Base-by-base conservation (phyloP, 148 eudicot species). In the Silene latifolia region DNA sequence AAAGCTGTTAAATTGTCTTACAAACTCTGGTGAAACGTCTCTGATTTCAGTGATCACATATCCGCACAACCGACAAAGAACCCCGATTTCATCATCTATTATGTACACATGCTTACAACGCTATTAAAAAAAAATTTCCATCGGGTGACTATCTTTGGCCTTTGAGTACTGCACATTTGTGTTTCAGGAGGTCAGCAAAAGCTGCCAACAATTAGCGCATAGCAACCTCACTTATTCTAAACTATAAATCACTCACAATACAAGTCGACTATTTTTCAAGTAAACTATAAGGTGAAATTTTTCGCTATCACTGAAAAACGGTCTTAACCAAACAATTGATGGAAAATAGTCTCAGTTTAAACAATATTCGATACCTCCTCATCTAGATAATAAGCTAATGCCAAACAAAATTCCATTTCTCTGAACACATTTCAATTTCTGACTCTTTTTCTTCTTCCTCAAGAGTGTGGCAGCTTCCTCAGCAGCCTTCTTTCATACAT, bases 21-120 rank as follows among this genome's bases (percentile, higher is more conserved):
- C 99, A 78, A 96, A 96, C 75, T 84, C 80, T 2, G 97, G 94
- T 1, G 88, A 77, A 79, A 96, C 88, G 63, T 92, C 90, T 84
- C 82, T 90, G 72, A 96, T 92, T 81, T 92, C 97, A 25, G 94
- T 90, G 87, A 81, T 77, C 59, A 96, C 90, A 78, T 76, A 81
- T 78, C 98, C 94, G 73, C 99, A 96, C 35, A 86, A 71, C 24
- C 78, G 82, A 79, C 99, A 96, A 21, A 92, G 74, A 66, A 89
- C 82, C 68, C 99, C 99, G 69, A 92, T 82, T 77, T 96, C 90
- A 80, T 96, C 99, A 72, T 96, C 82, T 56, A 96, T 86, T 72
- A 78, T 86, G 76, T 79, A 92, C 79, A 87, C 93, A 78, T 96
- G 99, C 72, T 74, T 80, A 81, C 99, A 96, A 65, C 77, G 2